Conservation (phyloP, 371 early-diverging fungal species). For the Apophysomyces sp. region DNA sequence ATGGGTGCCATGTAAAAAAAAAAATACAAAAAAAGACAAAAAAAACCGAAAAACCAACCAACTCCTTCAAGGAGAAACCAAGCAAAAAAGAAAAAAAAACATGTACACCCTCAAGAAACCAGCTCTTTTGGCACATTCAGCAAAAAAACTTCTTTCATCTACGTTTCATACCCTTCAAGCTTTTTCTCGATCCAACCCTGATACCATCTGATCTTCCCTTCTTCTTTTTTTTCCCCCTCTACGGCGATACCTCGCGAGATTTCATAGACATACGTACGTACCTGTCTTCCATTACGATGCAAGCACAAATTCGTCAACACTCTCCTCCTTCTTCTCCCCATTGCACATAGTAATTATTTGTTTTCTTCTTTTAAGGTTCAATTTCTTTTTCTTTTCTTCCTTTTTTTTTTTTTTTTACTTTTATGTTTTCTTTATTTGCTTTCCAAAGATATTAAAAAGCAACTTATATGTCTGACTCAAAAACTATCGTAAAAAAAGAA, state of each 20-base stretch:
- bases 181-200: background rate
- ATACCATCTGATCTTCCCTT: background rate
- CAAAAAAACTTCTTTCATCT: too few relatives aligned
- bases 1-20: constrained; percentile 47
- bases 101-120: too few relatives aligned
- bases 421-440: too few relatives aligned
- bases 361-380: background rate
- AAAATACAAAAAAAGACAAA: too few relatives aligned
- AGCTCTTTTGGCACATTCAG: too few relatives aligned
- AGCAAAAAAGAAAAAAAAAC: too few relatives aligned
- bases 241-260: background rate
- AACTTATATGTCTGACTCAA: background rate
- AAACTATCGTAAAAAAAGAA: too few relatives aligned
- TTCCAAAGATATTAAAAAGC: background rate
- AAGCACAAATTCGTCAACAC: background rate
- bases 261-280: background rate
- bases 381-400: background rate
- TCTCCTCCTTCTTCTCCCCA: too few relatives aligned
- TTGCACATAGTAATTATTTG: constrained; percentile 3
- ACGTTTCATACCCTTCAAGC: background rate
- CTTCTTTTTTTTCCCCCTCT: constrained; percentile 2
- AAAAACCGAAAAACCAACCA: too few relatives aligned
- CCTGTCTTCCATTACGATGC: background rate
- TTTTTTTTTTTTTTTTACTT: background rate
- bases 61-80: too few relatives aligned